Evolutionary conservation across 306 rosid species (phyloP).

Genomic region (Fagus crenata): DNA sequence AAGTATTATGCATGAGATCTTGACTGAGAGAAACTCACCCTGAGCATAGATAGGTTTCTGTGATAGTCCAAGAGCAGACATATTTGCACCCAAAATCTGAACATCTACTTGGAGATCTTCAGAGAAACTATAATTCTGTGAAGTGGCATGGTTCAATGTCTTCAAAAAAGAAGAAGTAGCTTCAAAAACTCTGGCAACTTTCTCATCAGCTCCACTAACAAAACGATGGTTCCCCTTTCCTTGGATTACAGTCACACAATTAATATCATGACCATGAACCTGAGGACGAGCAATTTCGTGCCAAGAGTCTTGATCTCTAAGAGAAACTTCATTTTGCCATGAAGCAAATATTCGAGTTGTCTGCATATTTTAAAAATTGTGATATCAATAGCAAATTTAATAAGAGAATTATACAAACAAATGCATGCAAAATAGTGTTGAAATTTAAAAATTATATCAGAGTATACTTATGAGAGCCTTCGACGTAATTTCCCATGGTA

Average conservation of each 20-base stretch:
- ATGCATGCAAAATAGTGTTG: neutral
- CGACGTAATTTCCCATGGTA: neutral
- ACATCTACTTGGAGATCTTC: conserved; percentile 62
- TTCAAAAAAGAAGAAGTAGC: conserved; percentile 85
- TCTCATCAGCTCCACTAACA: conserved; percentile 95
- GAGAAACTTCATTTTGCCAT: conserved; percentile 62
- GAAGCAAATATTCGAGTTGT: conserved; percentile 84
- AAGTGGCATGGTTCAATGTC: conserved; percentile 76
- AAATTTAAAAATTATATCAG: neutral
- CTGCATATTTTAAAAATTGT: conserved; percentile 48
- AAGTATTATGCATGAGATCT: neutral
- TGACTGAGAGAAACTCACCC: conserved; percentile 44
- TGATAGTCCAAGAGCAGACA: conserved; percentile 98
- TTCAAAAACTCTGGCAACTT: conserved; percentile 97
- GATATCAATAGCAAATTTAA: conserved; percentile 6
- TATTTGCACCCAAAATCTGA: conserved; percentile 97
- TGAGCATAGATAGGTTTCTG: conserved; percentile 90
- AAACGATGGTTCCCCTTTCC: conserved; percentile 89
- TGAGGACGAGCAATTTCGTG: conserved; percentile 95
- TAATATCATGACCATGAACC: conserved; percentile 95
- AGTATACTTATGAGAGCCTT: neutral
- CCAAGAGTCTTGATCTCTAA: conserved; percentile 56
- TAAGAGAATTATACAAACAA: conserved; percentile 23
- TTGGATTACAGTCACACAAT: conserved; percentile 67
- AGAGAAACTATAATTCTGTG: conserved; percentile 40